Evolutionary conservation across 176 grass and related monocot species (phyloP), one percentile per base, ranked within the genome.

Genomic region (Triticum urartu): DNA sequence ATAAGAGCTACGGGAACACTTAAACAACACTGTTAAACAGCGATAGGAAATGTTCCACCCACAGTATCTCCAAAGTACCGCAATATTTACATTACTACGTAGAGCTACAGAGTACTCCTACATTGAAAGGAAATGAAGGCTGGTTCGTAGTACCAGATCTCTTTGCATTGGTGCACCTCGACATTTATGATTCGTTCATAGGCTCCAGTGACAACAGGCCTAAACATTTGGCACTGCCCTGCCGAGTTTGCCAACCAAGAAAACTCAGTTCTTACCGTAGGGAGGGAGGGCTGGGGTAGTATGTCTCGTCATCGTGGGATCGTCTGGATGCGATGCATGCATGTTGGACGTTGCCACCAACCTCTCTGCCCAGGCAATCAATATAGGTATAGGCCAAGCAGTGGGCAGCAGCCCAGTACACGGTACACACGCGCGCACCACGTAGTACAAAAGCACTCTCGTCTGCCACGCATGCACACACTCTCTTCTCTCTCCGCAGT

Each of bases 281-380:
- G 15, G 50, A 54, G 50, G 50, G 50, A 18, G 50, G 50, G 48
- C 1, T 14, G 47, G 13, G 2, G 50, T 11, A 8, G 54, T 8
- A 43, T 72, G 79, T 24, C 52, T 63, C 48, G 1, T 21, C 36
- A 12, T 43, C 18, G 22, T 0, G 0, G 54, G 54, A 58, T 74
- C 11, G 54, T 43, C 35, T 39, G 3, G 52, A 15, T 34, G 79
- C 32, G 76, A 15, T 25, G 79, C 22, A 76, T 26, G 47, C 42
- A 79, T 66, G 65, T 36, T 59, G 56, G 34, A 30, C n/a, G 43
- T 22, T 79, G n/a, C 42, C 84, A 75, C 74, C 78, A 48, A 47
- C 58, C 34, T 36, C 52, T 11, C 64, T 78, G 83, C 62, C 24
- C 30, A 67, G 5, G 21, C 83, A 85, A 78, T 85, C 32, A 58